These are phyloP conservation scores for Thelephora terrestris DNA, from an alignment of 1,284 basidiomycete genomes.

Conservation along the genomic window DNA sequence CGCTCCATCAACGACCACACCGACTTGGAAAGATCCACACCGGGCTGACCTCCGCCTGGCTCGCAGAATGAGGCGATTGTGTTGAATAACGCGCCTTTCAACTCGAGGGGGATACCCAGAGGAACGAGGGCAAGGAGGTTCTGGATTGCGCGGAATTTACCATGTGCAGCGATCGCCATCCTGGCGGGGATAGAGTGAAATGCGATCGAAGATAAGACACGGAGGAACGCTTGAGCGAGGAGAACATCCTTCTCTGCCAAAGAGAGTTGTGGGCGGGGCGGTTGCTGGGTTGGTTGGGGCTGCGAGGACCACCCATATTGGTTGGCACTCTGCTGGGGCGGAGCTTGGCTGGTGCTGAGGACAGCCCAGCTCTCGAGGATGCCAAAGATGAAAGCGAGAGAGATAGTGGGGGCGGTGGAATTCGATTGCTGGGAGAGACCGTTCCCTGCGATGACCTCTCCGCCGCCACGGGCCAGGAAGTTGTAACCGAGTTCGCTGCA, in stretches of 20 bases:
- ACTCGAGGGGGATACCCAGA: slow-evolving; percentile 76
- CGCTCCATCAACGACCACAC: slow-evolving; percentile 82
- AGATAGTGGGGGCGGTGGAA: slow-evolving; percentile 17
- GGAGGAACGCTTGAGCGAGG: slow-evolving; percentile 73
- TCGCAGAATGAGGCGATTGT: slow-evolving; percentile 80
- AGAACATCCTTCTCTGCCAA: slow-evolving; percentile 66
- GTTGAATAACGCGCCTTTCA: slow-evolving; percentile 84
- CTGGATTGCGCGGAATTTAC: slow-evolving; percentile 70
- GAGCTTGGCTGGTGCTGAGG: slow-evolving; percentile 17
- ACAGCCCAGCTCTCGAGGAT: slow-evolving; percentile 8
- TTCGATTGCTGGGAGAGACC: slow-evolving; percentile 27
- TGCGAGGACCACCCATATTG: slow-evolving; percentile 15
- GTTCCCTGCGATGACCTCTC: slow-evolving; percentile 53
- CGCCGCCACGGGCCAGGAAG: slow-evolving; percentile 63
- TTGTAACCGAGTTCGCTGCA: slow-evolving; percentile 82
- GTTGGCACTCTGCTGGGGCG: slow-evolving; percentile 3
- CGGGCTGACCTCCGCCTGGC: slow-evolving; percentile 60
- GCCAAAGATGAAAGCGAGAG: slow-evolving; percentile 16
- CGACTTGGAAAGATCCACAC: slow-evolving; percentile 71
- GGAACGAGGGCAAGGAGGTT: slow-evolving; percentile 74
- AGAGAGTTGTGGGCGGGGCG: slow-evolving; percentile 29
- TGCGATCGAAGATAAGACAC: slow-evolving; percentile 74
- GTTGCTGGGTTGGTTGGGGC: slow-evolving; percentile 25
- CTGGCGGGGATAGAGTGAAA: slow-evolving; percentile 72
- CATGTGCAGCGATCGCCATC: slow-evolving; percentile 69